phyloP scores from a whole-genome alignment of 2,329 filamentous ascomycete species.

The Colletotrichum sp. region DNA sequence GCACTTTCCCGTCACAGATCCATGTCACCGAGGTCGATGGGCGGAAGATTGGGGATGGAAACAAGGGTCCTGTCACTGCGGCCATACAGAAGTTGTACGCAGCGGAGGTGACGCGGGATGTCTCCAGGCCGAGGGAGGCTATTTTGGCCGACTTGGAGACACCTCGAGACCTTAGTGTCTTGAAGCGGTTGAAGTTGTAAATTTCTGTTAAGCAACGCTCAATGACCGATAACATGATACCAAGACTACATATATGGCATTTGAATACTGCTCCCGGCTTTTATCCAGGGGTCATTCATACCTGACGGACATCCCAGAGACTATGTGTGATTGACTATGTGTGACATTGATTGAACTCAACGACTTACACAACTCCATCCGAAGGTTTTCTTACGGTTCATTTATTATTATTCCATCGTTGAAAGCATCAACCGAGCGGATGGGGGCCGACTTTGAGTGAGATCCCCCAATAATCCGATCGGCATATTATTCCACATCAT shows the following conservation, averaged over 20 bases:
- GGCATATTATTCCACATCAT: neutral
- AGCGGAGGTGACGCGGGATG: constrained; percentile 25
- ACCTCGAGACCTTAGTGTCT: constrained; percentile 26
- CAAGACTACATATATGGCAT: neutral
- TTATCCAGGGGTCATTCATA: neutral
- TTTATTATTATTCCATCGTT: neutral
- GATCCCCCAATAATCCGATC: neutral
- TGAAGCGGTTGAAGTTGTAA: neutral
- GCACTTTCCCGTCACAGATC: constrained; percentile 32
- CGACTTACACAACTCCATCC: fast-evolving
- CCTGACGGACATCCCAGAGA: fast-evolving
- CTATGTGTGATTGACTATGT: neutral
- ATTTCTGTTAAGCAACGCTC: neutral
- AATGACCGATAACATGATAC: neutral
- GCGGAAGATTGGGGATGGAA: constrained; percentile 26
- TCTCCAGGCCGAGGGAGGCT: constrained; percentile 23
- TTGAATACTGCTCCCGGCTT: neutral
- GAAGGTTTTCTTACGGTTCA: neutral
- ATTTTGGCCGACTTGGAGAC: constrained; percentile 27
- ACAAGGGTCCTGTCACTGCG: constrained; percentile 26
- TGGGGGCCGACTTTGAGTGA: neutral
- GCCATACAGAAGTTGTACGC: constrained; percentile 28
- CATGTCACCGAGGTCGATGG: constrained; percentile 30
- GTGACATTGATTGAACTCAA: neutral
- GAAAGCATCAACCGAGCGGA: neutral